Conservation (phyloP, 441 rosid species). For the Aleurites moluccanus region DNA sequence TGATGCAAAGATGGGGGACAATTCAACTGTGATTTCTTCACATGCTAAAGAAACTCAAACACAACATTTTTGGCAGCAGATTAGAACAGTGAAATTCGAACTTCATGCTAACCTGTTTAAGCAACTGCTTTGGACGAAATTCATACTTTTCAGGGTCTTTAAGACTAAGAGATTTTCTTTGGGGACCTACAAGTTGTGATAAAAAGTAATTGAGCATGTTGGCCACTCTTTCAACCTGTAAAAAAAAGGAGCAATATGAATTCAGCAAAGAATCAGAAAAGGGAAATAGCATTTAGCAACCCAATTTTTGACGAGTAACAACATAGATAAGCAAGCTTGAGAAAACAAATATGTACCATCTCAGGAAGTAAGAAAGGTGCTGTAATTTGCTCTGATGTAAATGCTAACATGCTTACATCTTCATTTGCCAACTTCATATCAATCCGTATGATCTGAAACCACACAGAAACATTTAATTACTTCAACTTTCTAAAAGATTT, state of each 20-base stretch:
- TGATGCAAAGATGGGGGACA: not conserved
- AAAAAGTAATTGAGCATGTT: conserved; percentile 97
- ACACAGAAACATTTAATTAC: conserved; percentile 9
- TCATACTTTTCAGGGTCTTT: conserved; percentile 98
- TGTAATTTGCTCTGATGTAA: conserved; percentile 93
- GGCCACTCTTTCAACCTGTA: conserved; percentile 96
- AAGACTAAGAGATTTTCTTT: conserved; percentile 84
- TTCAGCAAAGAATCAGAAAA: not conserved
- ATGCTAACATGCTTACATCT: conserved; percentile 92
- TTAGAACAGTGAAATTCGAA: not conserved
- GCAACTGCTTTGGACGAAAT: conserved; percentile 92
- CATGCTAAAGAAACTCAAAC: conserved; percentile 3
- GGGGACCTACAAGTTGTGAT: conserved; percentile 97
- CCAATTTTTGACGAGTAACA: not conserved
- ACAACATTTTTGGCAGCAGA: not conserved
- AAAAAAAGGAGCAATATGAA: not conserved
- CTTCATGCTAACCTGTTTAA: conserved; percentile 70
- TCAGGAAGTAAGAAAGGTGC: conserved; percentile 98
- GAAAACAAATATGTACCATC: conserved; percentile 57
- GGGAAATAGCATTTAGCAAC: not conserved
- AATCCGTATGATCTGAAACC: conserved; percentile 75
- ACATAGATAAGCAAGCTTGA: not conserved
- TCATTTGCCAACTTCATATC: conserved; percentile 99
- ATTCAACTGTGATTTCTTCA: not conserved
- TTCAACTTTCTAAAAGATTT: not conserved